phyloP scores from a whole-genome alignment of 306 rosid genomes.

The Rubus parviflorus region DNA sequence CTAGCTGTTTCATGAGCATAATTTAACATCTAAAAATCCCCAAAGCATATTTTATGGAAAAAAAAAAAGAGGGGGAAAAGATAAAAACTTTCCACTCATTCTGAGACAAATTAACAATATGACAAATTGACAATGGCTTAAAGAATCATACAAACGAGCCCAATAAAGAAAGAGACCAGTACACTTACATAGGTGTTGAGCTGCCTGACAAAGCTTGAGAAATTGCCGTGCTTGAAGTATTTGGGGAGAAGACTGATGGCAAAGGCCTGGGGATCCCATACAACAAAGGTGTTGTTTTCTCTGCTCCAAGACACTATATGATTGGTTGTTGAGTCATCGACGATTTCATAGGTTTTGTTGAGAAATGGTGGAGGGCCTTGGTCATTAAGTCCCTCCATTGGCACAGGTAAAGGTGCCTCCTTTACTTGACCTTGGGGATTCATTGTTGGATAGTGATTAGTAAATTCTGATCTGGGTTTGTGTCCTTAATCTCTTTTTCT shows the following conservation, averaged over 20 bases:
- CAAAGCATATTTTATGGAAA: background rate
- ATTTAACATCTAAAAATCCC: background rate
- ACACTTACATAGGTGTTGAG: conserved; percentile 83
- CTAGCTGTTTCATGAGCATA: conserved; percentile 27
- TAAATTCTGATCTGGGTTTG: conserved; percentile 34
- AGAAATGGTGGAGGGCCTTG: conserved; percentile 86
- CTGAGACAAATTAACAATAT: background rate
- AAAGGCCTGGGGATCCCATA: conserved; percentile 78
- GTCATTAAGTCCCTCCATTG: conserved; percentile 63
- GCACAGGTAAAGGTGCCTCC: conserved; percentile 50
- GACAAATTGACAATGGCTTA: background rate
- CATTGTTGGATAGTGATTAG: conserved; percentile 25
- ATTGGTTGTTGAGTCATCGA: conserved; percentile 66
- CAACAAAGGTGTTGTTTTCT: conserved; percentile 79
- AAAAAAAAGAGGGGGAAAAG: too few species aligned
- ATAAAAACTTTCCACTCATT: background rate
- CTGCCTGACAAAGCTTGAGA: conserved; percentile 94
- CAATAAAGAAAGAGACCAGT: background rate
- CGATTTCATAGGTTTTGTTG: conserved; percentile 76
- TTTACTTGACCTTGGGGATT: conserved; percentile 39
- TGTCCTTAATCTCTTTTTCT: background rate
- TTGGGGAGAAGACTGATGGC: conserved; percentile 66
- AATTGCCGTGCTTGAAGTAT: conserved; percentile 90
- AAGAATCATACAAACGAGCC: conserved; percentile 5
- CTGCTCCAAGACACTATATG: conserved; percentile 76